These are phyloP conservation scores for Anisogramma anomala DNA, from an alignment of 2,329 filamentous ascomycete genomes.

Conservation along the genomic window DNA sequence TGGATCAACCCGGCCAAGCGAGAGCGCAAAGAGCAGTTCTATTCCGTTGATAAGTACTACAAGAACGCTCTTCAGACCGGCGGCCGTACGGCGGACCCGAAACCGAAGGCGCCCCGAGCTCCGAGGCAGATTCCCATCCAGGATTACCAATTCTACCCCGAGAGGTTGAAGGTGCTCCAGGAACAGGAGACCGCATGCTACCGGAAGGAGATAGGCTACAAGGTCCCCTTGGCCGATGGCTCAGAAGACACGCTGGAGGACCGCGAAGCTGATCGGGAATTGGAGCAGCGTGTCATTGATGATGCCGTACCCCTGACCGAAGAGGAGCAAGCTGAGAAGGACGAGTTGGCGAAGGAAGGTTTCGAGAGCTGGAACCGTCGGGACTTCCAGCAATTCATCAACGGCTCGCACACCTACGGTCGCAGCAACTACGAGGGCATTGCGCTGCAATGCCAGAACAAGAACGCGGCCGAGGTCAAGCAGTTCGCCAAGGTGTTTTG, in stretches of 20 bases:
- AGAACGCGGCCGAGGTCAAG: slow-evolving; percentile 73
- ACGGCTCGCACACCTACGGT: slow-evolving; percentile 86
- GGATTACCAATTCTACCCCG: slow-evolving; percentile 95
- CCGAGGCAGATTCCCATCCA: slow-evolving; percentile 87
- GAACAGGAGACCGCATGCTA: slow-evolving; percentile 94
- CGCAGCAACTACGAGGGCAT: slow-evolving; percentile 78
- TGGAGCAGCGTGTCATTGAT: slow-evolving; percentile 88
- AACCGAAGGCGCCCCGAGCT: slow-evolving; percentile 89
- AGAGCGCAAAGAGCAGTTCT: slow-evolving; percentile 94
- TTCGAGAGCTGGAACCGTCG: slow-evolving; percentile 94
- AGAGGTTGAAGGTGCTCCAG: slow-evolving; percentile 73
- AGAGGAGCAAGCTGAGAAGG: slow-evolving; percentile 80
- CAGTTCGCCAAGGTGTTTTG: slow-evolving; percentile 92
- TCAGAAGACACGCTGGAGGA: slow-evolving; percentile 73
- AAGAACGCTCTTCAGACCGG: slow-evolving; percentile 75
- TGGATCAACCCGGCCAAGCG: slow-evolving; percentile 99
- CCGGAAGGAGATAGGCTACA: slow-evolving; percentile 92
- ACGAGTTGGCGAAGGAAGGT: slow-evolving; percentile 66
- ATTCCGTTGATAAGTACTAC: slow-evolving; percentile 99
- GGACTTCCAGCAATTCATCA: slow-evolving; percentile 97
- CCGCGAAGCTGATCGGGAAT: slow-evolving; percentile 73
- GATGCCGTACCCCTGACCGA: slow-evolving; percentile 79
- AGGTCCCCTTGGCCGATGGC: slow-evolving; percentile 79
- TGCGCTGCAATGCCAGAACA: slow-evolving; percentile 81
- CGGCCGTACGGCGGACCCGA: slow-evolving; percentile 66